Evolutionary conservation across 805 yeast species (phyloP), one percentile per base, ranked within the genome.

Genomic region (Monosporozyma aquatica): DNA sequence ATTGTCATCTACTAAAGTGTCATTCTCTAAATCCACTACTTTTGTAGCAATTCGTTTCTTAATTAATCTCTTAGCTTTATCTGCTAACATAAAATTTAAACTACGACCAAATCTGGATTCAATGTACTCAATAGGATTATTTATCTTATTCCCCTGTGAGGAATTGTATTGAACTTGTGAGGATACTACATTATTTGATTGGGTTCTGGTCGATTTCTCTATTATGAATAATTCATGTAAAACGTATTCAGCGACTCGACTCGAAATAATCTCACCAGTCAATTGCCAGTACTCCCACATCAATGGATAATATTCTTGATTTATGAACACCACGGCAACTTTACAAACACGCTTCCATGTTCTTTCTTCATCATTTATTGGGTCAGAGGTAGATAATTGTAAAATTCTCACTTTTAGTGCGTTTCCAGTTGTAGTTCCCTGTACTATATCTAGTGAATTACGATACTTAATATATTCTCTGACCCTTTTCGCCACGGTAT

Each of bases 231-330:
- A 64, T 56, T 78, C 85, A 46, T 76, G 77, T 45, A 82, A 62
- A 38, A 84, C 78, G 55, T 86, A 92, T 61, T 89, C 96, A 1
- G 87, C 97, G 58, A 80, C 66, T 53, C 97, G 70, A 27, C 95
- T 85, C 13, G 95, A 85, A 22, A 92, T 75, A n/a, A 96, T 95
- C 62, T 90, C 97, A 22, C 99, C 99, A 0, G 95, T 70, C 56
- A 89, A 96, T 61, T 90, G 97, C 98, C 98, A 92, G 65, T 86
- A 92, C 53, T 78, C 78, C 58, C 86, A 87, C 30, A 92, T 89
- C 4, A 83, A 60, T 1, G 75, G 61, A 47, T 70, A 78, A 45
- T 72, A 78, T 3, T 69, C 66, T 2, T 68, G 61, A 2, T 85
- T 85, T 54, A 82, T 84, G 47, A 92, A 80, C n/a, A 87, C 86